Percentiles rank a stretch among this genome's conserved stretches.
Evolutionary conservation across 129 eudicot species (phyloP).

Genomic region (Daucus carota): DNA sequence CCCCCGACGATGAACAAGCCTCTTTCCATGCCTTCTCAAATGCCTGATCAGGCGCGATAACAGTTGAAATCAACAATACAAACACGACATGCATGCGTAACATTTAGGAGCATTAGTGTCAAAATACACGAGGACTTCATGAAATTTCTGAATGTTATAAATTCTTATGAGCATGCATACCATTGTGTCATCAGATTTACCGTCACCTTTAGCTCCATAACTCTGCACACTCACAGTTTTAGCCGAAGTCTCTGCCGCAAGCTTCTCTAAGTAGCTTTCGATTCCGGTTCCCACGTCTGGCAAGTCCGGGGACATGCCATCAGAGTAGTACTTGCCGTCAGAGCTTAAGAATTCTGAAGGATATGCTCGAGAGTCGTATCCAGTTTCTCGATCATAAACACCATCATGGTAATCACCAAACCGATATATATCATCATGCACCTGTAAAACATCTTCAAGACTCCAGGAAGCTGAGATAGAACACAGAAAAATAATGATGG

Average conservation of each 20-base stretch:
- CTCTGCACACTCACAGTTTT: conserved; percentile 23
- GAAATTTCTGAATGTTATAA: no score
- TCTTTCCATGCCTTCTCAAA: conserved; percentile 34
- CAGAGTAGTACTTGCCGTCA: background rate
- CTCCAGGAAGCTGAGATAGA: background rate
- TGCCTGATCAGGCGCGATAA: conserved; percentile 22
- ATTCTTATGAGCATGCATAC: conserved; percentile 12
- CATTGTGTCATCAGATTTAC: conserved; percentile 40
- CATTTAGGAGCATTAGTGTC: no score
- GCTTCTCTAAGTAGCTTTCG: conserved; percentile 2
- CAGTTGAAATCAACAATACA: background rate
- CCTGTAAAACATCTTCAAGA: conserved; percentile 1
- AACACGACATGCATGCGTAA: no score
- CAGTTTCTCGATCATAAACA: conserved; percentile 14
- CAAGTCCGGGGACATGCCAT: background rate
- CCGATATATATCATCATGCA: background rate
- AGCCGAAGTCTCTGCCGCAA: conserved; percentile 8
- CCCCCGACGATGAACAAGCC: conserved; percentile 35
- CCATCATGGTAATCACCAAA: background rate
- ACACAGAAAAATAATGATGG: conserved; percentile 8
- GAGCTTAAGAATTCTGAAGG: conserved; percentile 14
- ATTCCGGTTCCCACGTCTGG: background rate
- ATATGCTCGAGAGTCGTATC: conserved; percentile 19
- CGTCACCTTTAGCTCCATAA: conserved; percentile 63
- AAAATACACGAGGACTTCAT: no score